Percentiles rank a stretch among this genome's conserved stretches.
Conservation (phyloP, 163 green algal species). For the Volvox carteri region DNA sequence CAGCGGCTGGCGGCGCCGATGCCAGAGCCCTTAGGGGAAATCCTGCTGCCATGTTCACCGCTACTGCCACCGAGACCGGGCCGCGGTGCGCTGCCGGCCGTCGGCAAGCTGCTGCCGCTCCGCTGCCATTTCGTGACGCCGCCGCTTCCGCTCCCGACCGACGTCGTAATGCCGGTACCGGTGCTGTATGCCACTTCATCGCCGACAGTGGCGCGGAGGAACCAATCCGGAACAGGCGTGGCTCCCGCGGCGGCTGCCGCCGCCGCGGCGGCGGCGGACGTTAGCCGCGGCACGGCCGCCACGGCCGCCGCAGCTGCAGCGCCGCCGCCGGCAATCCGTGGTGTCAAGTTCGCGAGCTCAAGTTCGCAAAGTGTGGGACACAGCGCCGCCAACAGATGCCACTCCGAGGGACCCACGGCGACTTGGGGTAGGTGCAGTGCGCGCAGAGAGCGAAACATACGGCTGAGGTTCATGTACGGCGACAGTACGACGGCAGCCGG, state of each 20-base stretch:
- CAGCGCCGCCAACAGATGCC: not conserved
- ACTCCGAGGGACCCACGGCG: not conserved
- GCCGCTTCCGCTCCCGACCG: not conserved
- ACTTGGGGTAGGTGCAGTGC: constrained; percentile 25
- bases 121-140: not conserved
- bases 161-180: not conserved
- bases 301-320: not conserved
- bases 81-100: no score
- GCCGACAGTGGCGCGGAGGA: constrained; percentile 3
- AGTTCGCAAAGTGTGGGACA: constrained; percentile 6
- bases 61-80: no score
- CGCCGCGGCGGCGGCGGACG: not conserved
- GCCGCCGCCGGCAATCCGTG: not conserved
- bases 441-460: not conserved
- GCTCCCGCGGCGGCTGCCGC: not conserved
- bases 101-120: not conserved
- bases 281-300: not conserved
- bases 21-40: not conserved
- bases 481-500: not conserved
- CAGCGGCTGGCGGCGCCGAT: not conserved
- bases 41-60: not conserved
- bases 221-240: constrained; percentile 34
- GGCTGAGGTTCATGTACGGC: not conserved
- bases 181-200: constrained; percentile 15
- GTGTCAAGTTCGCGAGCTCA: not conserved